Percentiles rank a stretch among this genome's conserved stretches.
phyloP scores from a whole-genome alignment of 371 early-diverging fungal species.

The Apophysomyces sp. region DNA sequence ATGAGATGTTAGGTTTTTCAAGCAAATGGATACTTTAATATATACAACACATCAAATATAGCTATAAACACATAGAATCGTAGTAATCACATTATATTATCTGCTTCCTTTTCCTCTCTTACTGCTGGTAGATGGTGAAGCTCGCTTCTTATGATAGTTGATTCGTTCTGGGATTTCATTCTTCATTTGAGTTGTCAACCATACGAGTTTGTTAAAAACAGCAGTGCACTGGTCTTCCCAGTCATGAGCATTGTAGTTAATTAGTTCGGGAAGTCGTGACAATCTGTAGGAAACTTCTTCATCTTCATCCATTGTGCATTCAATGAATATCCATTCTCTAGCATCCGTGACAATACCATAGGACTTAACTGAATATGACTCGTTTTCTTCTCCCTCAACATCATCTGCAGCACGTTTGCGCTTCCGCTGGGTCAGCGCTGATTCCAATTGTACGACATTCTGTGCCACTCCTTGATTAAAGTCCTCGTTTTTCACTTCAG shows the following conservation, averaged over 20 bases:
- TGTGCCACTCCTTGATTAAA: slow-evolving; percentile 5
- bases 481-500: slow-evolving; percentile 7
- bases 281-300: not conserved
- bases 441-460: not conserved
- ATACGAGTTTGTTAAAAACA: not conserved
- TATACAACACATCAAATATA: not conserved
- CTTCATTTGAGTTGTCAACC: not conserved
- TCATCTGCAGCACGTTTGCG: slow-evolving; percentile 1
- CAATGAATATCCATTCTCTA: not conserved
- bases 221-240: not conserved
- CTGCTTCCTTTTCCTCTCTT: not conserved
- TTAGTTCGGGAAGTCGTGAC: not conserved
- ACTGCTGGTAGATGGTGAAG: not conserved
- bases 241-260: not conserved
- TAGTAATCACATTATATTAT: not conserved
- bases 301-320: slow-evolving; percentile 1
- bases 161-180: not conserved
- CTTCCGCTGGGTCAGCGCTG: not conserved
- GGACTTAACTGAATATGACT: not conserved
- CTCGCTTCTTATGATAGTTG: not conserved
- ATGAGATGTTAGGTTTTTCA: not conserved
- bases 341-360: slow-evolving; percentile 1
- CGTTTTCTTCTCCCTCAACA: not conserved
- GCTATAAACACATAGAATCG: slow-evolving; percentile 1
- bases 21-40: not conserved